Evolutionary conservation across 2,329 filamentous ascomycete species (phyloP).

Genomic region (Helicocarpus griseus): DNA sequence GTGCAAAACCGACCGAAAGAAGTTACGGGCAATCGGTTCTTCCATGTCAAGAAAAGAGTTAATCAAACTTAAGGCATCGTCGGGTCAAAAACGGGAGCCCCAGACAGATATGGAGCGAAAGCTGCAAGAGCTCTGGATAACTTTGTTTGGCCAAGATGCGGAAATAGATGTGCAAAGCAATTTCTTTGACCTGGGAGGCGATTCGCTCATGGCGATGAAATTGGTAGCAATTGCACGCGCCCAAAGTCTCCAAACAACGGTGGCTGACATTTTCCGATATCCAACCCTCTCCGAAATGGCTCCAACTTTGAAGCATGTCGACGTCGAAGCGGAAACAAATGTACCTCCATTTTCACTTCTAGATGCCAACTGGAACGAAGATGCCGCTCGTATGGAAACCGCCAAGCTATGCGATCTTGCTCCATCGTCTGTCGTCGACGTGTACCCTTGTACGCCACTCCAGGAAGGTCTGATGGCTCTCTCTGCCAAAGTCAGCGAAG

Average conservation of each 20-base stretch:
- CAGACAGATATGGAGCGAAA: constrained; percentile 19
- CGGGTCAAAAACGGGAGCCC: constrained; percentile 9
- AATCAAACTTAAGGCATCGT: constrained; percentile 7
- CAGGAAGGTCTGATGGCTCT: constrained; percentile 35
- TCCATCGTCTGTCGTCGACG: constrained; percentile 17
- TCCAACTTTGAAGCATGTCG: neutral
- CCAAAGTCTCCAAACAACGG: constrained; percentile 14
- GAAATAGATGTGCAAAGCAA: constrained; percentile 14
- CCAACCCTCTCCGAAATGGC: constrained; percentile 30
- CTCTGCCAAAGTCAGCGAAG: constrained; percentile 26
- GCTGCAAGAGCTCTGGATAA: constrained; percentile 24
- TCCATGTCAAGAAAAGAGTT: constrained; percentile 14
- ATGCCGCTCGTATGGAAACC: constrained; percentile 6
- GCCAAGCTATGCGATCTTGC: constrained; percentile 13
- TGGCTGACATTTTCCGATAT: constrained; percentile 20
- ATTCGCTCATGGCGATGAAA: constrained; percentile 22
- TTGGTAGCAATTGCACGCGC: constrained; percentile 17
- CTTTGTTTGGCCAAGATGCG: constrained; percentile 17
- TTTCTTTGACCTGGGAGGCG: constrained; percentile 20
- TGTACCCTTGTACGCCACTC: constrained; percentile 25
- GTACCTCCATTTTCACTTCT: constrained; percentile 14
- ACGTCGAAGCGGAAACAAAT: neutral
- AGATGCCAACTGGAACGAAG: constrained; percentile 1
- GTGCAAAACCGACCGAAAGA: constrained; percentile 26
- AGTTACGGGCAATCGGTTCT: constrained; percentile 21